Percentiles rank a stretch among this genome's conserved stretches.
These are phyloP conservation scores for Moniliophthora roreri DNA, from an alignment of 1,284 basidiomycete genomes.

Conservation along the genomic window DNA sequence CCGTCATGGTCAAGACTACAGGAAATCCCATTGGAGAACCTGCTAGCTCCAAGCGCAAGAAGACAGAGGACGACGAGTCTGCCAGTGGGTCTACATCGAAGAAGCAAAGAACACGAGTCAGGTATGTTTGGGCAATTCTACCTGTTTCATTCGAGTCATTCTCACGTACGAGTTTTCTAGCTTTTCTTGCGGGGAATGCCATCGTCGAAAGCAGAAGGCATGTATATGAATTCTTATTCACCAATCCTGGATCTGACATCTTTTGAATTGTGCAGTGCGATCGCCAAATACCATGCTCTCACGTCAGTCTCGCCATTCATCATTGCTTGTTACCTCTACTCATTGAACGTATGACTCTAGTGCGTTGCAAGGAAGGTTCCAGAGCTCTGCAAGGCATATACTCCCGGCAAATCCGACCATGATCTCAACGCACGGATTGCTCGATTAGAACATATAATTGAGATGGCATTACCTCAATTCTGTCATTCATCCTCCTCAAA, in stretches of 20 bases:
- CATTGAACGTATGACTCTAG: conserved; percentile 35
- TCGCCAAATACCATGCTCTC: conserved; percentile 77
- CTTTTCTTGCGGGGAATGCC: conserved; percentile 85
- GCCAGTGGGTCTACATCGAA: conserved; percentile 45
- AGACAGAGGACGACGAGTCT: conserved; percentile 58
- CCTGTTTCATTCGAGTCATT: background rate
- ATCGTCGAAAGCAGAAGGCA: conserved; percentile 80
- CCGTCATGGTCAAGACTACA: conserved; percentile 33
- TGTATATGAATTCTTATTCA: conserved; percentile 22
- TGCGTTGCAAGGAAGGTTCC: conserved; percentile 81
- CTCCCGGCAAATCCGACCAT: conserved; percentile 80
- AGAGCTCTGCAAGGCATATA: conserved; percentile 82
- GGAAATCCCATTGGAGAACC: conserved; percentile 23
- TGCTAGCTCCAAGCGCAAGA: conserved; percentile 53
- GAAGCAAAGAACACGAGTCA: conserved; percentile 75
- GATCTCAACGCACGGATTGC: conserved; percentile 71
- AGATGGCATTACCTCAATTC: conserved; percentile 74
- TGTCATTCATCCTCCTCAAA: conserved; percentile 35
- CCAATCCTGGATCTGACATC: conserved; percentile 16
- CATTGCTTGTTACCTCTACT: conserved; percentile 15
- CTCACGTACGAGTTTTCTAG: conserved; percentile 33
- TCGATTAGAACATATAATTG: conserved; percentile 77
- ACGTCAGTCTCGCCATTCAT: conserved; percentile 50
- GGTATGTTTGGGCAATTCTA: conserved; percentile 33
- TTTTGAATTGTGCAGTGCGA: conserved; percentile 56